Percentiles rank a stretch among this genome's conserved stretches.
phyloP scores from a whole-genome alignment of 2,329 filamentous ascomycete genomes.

The Phaeoacremonium minimum region DNA sequence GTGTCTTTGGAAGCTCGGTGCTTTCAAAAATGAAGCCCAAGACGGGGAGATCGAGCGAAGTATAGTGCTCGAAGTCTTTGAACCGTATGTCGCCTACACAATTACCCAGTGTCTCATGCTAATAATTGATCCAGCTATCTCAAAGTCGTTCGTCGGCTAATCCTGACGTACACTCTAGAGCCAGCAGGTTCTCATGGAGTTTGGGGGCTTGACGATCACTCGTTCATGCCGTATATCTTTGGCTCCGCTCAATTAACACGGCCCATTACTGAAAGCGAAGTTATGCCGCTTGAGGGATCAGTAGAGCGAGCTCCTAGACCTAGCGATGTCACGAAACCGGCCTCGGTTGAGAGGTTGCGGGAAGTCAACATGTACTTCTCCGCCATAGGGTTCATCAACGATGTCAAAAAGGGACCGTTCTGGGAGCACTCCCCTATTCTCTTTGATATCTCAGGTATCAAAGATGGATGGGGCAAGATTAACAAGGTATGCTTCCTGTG shows the following conservation, averaged over 20 bases:
- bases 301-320: constrained; percentile 67
- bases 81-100: constrained; percentile 58
- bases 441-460: constrained; percentile 89
- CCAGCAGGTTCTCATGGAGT: constrained; percentile 95
- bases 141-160: constrained; percentile 74
- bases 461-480: constrained; percentile 95
- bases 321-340: constrained; percentile 59
- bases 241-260: constrained; percentile 87
- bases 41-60: constrained; percentile 64
- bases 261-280: constrained; percentile 58
- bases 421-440: constrained; percentile 96
- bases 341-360: constrained; percentile 62
- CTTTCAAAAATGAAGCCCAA: constrained; percentile 56
- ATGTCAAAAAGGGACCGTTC: constrained; percentile 93
- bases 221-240: constrained; percentile 89
- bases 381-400: constrained; percentile 93
- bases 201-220: constrained; percentile 98
- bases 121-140: constrained; percentile 56
- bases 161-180: constrained; percentile 87
- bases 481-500: constrained; percentile 59
- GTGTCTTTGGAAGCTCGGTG: constrained; percentile 84
- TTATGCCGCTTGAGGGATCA: constrained; percentile 76
- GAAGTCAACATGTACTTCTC: constrained; percentile 84
- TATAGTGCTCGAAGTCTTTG: constrained; percentile 77
- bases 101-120: constrained; percentile 1